Evolutionary conservation across 768 basidiomycete genomes (phyloP).

Genomic region (Infundibulicybe gibba): DNA sequence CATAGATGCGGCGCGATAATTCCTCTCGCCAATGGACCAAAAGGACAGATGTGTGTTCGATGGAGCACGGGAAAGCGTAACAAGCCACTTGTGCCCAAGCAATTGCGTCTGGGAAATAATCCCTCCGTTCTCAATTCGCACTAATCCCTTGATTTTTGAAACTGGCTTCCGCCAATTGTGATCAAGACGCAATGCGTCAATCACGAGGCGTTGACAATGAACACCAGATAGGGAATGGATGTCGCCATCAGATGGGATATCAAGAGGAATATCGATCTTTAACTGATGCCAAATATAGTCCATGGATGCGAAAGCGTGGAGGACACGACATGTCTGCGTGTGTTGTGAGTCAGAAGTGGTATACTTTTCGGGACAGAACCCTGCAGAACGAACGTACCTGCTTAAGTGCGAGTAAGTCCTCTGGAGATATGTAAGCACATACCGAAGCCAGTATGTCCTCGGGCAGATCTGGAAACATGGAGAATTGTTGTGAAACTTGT

Average conservation of each 20-base stretch:
- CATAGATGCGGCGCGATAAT: constrained; percentile 20
- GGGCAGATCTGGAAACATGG: constrained; percentile 31
- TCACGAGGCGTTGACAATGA: constrained; percentile 35
- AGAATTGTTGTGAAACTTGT: neutral
- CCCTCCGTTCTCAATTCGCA: constrained; percentile 31
- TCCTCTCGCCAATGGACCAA: constrained; percentile 32
- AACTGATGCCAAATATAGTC: constrained; percentile 58
- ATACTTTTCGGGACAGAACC: neutral
- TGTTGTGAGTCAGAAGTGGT: constrained; percentile 3
- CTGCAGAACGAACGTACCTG: constrained; percentile 33
- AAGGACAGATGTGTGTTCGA: constrained; percentile 34
- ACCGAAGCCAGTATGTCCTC: constrained; percentile 42
- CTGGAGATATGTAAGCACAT: constrained; percentile 23
- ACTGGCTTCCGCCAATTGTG: constrained; percentile 41
- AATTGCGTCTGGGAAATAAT: constrained; percentile 43
- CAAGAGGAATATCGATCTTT: constrained; percentile 42
- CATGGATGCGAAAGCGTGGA: constrained; percentile 45
- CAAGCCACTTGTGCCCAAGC: constrained; percentile 46
- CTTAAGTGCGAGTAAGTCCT: constrained; percentile 43
- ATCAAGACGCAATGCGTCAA: constrained; percentile 45
- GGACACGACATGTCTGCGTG: constrained; percentile 57
- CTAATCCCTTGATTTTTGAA: constrained; percentile 30
- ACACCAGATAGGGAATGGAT: constrained; percentile 29
- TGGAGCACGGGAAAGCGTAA: constrained; percentile 31
- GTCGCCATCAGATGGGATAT: constrained; percentile 31